A percentile compares a stretch with the other conserved stretches of the same genome.
Conservation (phyloP, 2,329 filamentous ascomycete species). For the Exophiala sp. region DNA sequence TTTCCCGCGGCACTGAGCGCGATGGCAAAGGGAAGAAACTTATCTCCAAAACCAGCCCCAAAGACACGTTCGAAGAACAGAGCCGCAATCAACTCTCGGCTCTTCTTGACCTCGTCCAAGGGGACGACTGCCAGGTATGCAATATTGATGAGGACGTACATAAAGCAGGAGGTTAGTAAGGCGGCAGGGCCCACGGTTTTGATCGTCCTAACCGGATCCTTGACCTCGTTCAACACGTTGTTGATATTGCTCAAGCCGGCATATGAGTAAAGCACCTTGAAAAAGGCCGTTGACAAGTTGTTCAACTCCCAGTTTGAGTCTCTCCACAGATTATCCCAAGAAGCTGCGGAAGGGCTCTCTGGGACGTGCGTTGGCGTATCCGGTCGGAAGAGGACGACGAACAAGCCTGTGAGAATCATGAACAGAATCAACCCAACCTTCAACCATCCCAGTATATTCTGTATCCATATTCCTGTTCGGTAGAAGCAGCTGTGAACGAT, state of each 20-base stretch:
- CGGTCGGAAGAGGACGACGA: conserved; percentile 45
- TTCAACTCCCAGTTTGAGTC: conserved; percentile 65
- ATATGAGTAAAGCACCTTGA: conserved; percentile 63
- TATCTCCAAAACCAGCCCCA: conserved; percentile 52
- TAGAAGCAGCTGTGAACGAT: conserved; percentile 56
- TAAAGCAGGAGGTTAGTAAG: conserved; percentile 54
- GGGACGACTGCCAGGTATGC: conserved; percentile 61
- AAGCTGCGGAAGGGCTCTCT: conserved; percentile 17
- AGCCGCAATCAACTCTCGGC: conserved; percentile 62
- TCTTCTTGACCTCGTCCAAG: conserved; percentile 59
- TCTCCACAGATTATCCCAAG: conserved; percentile 55
- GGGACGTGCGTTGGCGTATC: conserved; percentile 3
- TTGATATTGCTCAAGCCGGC: conserved; percentile 61
- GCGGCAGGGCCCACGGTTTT: conserved; percentile 57
- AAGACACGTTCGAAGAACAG: conserved; percentile 62
- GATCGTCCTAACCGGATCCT: conserved; percentile 60
- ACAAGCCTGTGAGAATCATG: conserved; percentile 57
- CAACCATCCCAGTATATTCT: conserved; percentile 27
- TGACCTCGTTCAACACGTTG: conserved; percentile 66
- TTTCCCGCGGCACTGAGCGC: conserved; percentile 64
- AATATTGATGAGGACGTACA: conserved; percentile 64
- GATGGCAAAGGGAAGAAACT: conserved; percentile 57
- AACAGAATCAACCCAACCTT: conserved; percentile 27
- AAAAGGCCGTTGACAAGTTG: conserved; percentile 59
- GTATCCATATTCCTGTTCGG: conserved; percentile 26